phyloP scores from a whole-genome alignment of 306 rosid genomes.

The Erythrophleum fordii region DNA sequence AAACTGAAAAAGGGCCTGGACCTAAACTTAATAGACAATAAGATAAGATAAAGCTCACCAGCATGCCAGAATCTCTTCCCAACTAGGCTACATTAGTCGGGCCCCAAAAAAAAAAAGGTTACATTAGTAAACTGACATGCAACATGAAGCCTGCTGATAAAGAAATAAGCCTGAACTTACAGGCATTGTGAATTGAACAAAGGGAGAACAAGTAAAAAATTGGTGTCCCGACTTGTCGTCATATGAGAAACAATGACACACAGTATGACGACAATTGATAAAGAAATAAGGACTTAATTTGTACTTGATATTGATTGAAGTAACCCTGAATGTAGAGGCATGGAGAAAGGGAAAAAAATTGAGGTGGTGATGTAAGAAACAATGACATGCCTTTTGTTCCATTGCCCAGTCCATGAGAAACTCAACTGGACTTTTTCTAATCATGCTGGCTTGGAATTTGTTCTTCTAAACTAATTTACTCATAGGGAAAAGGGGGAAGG shows the following conservation, averaged over 20 bases:
- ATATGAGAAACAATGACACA: neutral
- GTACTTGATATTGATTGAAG: neutral
- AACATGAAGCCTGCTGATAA: neutral
- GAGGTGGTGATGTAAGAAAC: neutral
- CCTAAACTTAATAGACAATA: conserved; percentile 4
- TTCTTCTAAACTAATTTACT: too few species aligned
- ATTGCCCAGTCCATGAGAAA: neutral
- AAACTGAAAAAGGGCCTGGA: neutral
- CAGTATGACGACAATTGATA: neutral
- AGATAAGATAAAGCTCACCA: conserved; percentile 6
- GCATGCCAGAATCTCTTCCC: neutral
- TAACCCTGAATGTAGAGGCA: neutral
- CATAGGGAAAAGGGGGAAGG: too few species aligned
- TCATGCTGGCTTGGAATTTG: neutral
- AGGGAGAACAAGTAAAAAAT: neutral
- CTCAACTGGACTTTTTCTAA: neutral
- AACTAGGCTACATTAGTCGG: neutral
- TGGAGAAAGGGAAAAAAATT: neutral
- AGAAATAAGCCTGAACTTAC: neutral
- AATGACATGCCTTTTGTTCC: neutral
- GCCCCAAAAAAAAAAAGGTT: neutral
- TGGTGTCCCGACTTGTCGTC: neutral
- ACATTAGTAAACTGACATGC: neutral
- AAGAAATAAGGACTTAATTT: neutral
- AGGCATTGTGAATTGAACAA: neutral